Evolutionary conservation across 371 early-diverging fungal genomes (phyloP).

Genomic region (Mortierella sp.): DNA sequence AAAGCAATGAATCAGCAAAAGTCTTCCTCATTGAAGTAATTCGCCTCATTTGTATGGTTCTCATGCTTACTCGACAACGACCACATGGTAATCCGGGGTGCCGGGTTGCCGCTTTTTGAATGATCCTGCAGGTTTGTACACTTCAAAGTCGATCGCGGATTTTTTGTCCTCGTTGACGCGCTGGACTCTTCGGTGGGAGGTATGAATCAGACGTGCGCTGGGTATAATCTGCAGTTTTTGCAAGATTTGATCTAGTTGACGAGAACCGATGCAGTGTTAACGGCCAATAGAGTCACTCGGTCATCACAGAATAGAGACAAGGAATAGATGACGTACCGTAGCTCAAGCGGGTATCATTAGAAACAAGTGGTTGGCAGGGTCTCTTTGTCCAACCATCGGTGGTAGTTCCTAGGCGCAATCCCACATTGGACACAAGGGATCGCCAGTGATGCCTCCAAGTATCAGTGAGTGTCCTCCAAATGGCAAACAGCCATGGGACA

Average conservation of each 20-base stretch:
- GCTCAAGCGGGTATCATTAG: conserved; percentile 15
- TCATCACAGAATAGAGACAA: background rate
- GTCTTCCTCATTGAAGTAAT: background rate
- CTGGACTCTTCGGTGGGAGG: background rate
- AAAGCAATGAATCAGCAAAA: background rate
- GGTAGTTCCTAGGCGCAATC: conserved; percentile 4
- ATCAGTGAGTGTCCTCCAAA: conserved; percentile 4
- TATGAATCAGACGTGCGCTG: conserved; percentile 14
- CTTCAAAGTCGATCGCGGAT: conserved; percentile 57
- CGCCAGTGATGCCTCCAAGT: conserved; percentile 3
- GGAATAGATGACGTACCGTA: conserved; percentile 22
- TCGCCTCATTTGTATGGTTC: background rate
- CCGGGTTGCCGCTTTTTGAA: conserved; percentile 67
- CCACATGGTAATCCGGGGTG: conserved; percentile 58
- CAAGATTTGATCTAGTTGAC: conserved; percentile 28
- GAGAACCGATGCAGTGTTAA: background rate
- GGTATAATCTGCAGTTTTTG: conserved; percentile 40
- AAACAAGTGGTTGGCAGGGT: conserved; percentile 16
- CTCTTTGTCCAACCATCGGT: conserved; percentile 1
- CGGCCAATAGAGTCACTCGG: background rate
- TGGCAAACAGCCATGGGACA: background rate
- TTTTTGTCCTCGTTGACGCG: background rate
- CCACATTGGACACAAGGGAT: background rate
- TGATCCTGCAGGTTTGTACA: conserved; percentile 62
- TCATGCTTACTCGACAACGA: conserved; percentile 51